Conservation (phyloP, 129 eudicot species). For the Saposhnikovia divaricata region DNA sequence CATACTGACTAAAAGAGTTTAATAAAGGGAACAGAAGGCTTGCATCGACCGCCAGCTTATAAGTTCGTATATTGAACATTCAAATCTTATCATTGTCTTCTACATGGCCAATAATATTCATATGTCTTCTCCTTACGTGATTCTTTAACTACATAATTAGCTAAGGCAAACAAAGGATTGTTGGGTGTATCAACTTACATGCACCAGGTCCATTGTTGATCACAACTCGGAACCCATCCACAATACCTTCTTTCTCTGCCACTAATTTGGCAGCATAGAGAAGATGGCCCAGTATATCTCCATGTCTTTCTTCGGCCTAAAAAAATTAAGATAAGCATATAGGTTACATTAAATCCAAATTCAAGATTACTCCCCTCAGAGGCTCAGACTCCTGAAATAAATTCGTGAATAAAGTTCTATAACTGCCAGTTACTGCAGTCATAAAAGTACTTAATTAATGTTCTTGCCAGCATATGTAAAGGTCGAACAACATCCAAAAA, state of each 20-base stretch:
- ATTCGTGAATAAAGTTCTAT: background rate
- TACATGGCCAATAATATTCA: background rate
- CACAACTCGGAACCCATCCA: constrained; percentile 96
- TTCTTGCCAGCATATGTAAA: background rate
- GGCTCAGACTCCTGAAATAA: background rate
- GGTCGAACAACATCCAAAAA: background rate
- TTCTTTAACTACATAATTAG: background rate
- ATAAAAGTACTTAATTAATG: background rate
- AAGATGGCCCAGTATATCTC: constrained; percentile 77
- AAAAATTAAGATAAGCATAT: constrained; percentile 1
- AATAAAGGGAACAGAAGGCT: background rate
- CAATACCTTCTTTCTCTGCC: constrained; percentile 84
- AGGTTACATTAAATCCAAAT: background rate
- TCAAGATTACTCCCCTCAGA: background rate
- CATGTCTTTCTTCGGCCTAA: constrained; percentile 77
- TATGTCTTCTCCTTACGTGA: background rate
- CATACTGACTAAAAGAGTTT: background rate
- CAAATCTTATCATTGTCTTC: background rate
- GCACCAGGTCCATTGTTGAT: constrained; percentile 78
- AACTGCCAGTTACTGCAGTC: background rate
- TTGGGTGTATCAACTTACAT: constrained; percentile 34
- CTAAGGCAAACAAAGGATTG: background rate
- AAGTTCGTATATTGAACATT: background rate
- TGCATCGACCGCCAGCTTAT: background rate
- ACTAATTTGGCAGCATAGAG: constrained; percentile 73